Percentiles rank a stretch among this genome's conserved stretches.
phyloP scores from a whole-genome alignment of 2,329 filamentous ascomycete species.

The Teratosphaeriaceae sp. region DNA sequence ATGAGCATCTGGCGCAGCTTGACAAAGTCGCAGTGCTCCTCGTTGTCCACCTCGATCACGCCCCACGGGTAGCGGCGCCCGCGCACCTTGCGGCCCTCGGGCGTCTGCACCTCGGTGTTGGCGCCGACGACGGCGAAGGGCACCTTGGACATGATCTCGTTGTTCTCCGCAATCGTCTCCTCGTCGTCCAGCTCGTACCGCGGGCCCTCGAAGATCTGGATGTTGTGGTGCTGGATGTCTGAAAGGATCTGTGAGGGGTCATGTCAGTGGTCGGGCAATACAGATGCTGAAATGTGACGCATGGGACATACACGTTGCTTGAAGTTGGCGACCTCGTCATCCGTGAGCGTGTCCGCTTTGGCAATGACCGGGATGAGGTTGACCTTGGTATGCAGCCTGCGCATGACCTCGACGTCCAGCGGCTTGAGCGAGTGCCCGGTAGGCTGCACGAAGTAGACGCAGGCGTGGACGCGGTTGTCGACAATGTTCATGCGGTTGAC shows the following conservation, averaged over 20 bases:
- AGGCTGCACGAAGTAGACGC: conserved; percentile 99
- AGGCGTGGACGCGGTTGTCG: conserved; percentile 97
- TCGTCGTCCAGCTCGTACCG: conserved; percentile 98
- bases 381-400: conserved; percentile 98
- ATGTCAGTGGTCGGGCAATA: neutral
- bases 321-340: conserved; percentile 90
- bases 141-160: conserved; percentile 99
- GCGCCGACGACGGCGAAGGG: conserved; percentile 97
- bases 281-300: neutral
- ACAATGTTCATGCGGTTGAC: conserved; percentile 99
- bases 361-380: conserved; percentile 99
- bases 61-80: conserved; percentile 97
- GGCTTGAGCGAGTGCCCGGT: conserved; percentile 98
- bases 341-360: conserved; percentile 95
- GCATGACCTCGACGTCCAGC: conserved; percentile 98
- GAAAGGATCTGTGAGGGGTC: conserved; percentile 66
- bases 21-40: conserved; percentile 99
- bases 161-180: conserved; percentile 99
- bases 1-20: conserved; percentile 99
- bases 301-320: conserved; percentile 80
- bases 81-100: conserved; percentile 91
- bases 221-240: conserved; percentile 94
- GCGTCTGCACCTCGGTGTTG: conserved; percentile 84
- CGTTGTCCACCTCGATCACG: conserved; percentile 98
- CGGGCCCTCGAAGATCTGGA: conserved; percentile 98